A percentile compares a stretch with the other conserved stretches of the same genome.
phyloP scores from a whole-genome alignment of 176 grass and related monocot genomes.

The Carex pumila region DNA sequence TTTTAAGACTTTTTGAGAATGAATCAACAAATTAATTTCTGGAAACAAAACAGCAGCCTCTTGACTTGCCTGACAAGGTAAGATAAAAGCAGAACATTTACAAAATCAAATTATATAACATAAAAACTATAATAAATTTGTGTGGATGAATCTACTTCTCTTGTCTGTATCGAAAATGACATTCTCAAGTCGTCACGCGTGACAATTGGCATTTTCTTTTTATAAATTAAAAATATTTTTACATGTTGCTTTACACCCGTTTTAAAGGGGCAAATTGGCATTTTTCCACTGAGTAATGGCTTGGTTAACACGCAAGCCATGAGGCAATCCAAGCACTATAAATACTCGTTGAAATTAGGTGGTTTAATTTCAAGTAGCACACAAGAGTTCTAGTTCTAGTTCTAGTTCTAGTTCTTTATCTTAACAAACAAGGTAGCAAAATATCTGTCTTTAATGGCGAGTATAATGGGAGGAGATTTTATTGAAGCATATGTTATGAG shows the following conservation, averaged over 20 bases:
- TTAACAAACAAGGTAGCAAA: not conserved
- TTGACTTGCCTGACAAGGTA: not conserved
- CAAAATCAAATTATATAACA: not conserved
- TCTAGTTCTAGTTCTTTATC: not conserved
- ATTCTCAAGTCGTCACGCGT: slow-evolving; percentile 14
- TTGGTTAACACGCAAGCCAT: slow-evolving; percentile 2
- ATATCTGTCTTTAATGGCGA: no score
- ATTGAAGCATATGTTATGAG: no score
- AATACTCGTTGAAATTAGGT: not conserved
- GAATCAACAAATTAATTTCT: not conserved
- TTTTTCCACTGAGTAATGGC: not conserved
- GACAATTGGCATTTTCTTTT: not conserved
- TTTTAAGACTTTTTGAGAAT: not conserved
- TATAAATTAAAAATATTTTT: not conserved
- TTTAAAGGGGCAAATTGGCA: slow-evolving; percentile 1
- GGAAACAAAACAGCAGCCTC: not conserved
- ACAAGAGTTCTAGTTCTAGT: not conserved
- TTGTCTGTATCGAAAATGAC: not conserved
- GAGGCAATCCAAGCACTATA: slow-evolving; percentile 5
- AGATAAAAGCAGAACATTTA: not conserved
- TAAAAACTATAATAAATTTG: not conserved
- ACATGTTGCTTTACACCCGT: not conserved
- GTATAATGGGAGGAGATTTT: no score
- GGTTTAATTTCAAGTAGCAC: not conserved
- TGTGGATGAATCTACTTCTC: not conserved